A percentile compares a stretch with the other conserved stretches of the same genome.
phyloP scores from a whole-genome alignment of 1,284 basidiomycete genomes.

The Sporisorium reilianum region DNA sequence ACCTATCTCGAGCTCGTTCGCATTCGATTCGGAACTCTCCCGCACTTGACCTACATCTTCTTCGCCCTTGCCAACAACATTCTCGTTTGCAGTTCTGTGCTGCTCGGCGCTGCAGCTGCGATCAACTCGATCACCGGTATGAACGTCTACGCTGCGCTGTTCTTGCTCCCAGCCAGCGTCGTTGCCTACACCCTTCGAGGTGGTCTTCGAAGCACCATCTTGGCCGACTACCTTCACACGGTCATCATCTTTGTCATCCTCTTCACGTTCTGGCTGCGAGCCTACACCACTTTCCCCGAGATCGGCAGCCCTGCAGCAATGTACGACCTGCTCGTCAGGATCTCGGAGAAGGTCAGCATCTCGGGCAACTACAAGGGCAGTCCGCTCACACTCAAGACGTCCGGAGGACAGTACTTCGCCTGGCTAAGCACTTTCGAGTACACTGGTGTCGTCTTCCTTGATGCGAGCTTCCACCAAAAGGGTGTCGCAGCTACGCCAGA shows the following conservation, averaged over 20 bases:
- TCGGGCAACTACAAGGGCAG: slow-evolving; percentile 53
- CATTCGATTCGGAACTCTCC: slow-evolving; percentile 52
- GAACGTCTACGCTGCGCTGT: slow-evolving; percentile 56
- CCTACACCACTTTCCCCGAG: slow-evolving; percentile 55
- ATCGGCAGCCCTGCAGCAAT: slow-evolving; percentile 55
- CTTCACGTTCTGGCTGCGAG: slow-evolving; percentile 54
- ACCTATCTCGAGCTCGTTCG: slow-evolving; percentile 61
- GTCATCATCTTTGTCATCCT: slow-evolving; percentile 64
- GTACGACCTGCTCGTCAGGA: slow-evolving; percentile 51
- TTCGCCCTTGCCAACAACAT: slow-evolving; percentile 64
- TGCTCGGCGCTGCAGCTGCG: slow-evolving; percentile 57
- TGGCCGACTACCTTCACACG: slow-evolving; percentile 64
- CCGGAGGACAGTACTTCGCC: slow-evolving; percentile 58
- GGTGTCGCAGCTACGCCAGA: slow-evolving; percentile 59
- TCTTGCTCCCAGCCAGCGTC: slow-evolving; percentile 56
- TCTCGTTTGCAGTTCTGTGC: slow-evolving; percentile 56
- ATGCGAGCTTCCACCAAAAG: slow-evolving; percentile 60
- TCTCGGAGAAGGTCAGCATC: slow-evolving; percentile 26
- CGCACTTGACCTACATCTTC: slow-evolving; percentile 61
- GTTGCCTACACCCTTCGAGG: slow-evolving; percentile 60
- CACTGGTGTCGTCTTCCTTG: slow-evolving; percentile 56
- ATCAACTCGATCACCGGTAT: slow-evolving; percentile 62
- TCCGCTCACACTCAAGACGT: slow-evolving; percentile 53
- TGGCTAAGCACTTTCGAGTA: slow-evolving; percentile 57
- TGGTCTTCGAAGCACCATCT: slow-evolving; percentile 54